These are phyloP conservation scores for Alternaria sp. DNA, from an alignment of 2,329 filamentous ascomycete species.

Conservation along the genomic window DNA sequence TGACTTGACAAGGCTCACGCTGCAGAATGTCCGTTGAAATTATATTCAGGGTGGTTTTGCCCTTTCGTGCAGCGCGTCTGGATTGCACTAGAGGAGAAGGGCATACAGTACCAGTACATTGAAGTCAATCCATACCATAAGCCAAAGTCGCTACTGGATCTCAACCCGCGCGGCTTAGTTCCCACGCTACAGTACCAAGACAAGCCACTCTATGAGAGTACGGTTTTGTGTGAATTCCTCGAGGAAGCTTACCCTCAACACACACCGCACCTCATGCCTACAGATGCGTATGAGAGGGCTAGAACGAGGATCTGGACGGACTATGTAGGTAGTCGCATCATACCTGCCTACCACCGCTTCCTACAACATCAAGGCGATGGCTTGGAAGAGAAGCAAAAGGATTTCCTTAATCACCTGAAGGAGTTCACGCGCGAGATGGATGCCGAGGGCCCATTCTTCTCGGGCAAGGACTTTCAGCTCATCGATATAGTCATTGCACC, in stretches of 20 bases:
- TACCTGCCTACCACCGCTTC: slow-evolving; percentile 74
- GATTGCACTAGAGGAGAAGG: slow-evolving; percentile 85
- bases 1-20: slow-evolving; percentile 37
- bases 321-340: slow-evolving; percentile 71
- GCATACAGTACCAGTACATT: slow-evolving; percentile 82
- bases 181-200: slow-evolving; percentile 69
- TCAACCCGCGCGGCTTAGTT: slow-evolving; percentile 80
- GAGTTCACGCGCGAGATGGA: slow-evolving; percentile 71
- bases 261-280: slow-evolving; percentile 64
- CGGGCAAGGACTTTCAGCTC: slow-evolving; percentile 69
- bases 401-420: slow-evolving; percentile 68
- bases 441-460: slow-evolving; percentile 70
- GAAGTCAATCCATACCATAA: slow-evolving; percentile 84
- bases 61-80: slow-evolving; percentile 89
- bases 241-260: slow-evolving; percentile 72
- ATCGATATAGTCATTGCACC: slow-evolving; percentile 77
- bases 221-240: slow-evolving; percentile 77
- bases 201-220: slow-evolving; percentile 76
- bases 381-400: slow-evolving; percentile 62
- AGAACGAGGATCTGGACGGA: slow-evolving; percentile 77
- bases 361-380: slow-evolving; percentile 53
- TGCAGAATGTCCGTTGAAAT: slow-evolving; percentile 63
- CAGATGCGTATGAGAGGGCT: slow-evolving; percentile 70
- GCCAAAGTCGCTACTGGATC: slow-evolving; percentile 74
- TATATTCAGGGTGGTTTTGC: slow-evolving; percentile 82